Base-by-base conservation (phyloP, 2,329 filamentous ascomycete species). In the Colletotrichum tanaceti region DNA sequence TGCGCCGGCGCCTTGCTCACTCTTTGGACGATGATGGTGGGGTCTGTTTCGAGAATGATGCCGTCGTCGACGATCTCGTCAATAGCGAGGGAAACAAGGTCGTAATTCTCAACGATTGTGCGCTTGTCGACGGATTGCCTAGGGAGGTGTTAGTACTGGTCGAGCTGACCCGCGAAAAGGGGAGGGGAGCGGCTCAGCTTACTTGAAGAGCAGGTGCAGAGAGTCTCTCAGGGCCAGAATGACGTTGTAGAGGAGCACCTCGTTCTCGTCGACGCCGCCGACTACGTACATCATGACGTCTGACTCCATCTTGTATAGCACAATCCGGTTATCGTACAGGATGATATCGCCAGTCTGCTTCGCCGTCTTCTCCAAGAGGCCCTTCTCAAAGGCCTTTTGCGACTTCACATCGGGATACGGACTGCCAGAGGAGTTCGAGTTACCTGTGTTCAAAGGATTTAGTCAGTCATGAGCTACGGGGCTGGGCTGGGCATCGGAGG, bases 211-310 rank as follows among this genome's bases (percentile, higher is more conserved):
- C 59, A 98, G 91, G 78, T 95, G 93, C 75, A 98, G 84, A 58
- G 92, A 91, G 83, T 98, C 96, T 73, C 96, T 86, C 74, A 98
- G 83, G n/a, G 94, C 93, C 65, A 98, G 84, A 62, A 98, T 89
- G 57, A 97, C 94, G 79, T 95, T 97, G 84, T 98, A 98, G 60
- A 99, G 87, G 79, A 99, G 85, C 63, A 99, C 92, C 83, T 99
- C 96, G 80, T 98, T 99, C 87, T 99, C 96, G 61, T 98, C 93
- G 61, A 93, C 87, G 63, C 91, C 90, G 72, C 95, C 95, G 13
- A 99, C 93, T 32, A 98, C 92, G 79, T 98, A 98, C 77, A 89
- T 89, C 91, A 98, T 98, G 65, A 98, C 92, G 80, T 99, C 96
- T 74, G 93, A 94, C 85, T 99, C 96, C 84, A 92, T 92, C 89